Evolutionary conservation across 768 basidiomycete genomes (phyloP).

Genomic region (Tylopilus plumbeoviolaceoides): DNA sequence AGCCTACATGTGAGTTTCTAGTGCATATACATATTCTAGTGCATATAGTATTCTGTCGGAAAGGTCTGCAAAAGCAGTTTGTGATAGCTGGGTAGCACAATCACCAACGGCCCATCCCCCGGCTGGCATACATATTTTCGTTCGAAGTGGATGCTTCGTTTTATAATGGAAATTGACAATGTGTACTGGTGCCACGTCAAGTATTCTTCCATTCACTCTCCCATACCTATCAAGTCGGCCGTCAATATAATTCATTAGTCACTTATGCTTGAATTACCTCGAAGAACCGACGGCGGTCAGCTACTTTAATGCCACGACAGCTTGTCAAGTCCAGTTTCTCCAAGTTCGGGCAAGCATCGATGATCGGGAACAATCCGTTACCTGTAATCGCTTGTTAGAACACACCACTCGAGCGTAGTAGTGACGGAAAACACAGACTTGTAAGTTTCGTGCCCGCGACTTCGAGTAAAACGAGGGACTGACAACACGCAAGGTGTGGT

Average conservation of each 20-base stretch:
- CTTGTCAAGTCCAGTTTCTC: constrained; percentile 60
- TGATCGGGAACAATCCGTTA: constrained; percentile 49
- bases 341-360: constrained; percentile 54
- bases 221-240: constrained; percentile 20
- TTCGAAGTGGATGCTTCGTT: background rate
- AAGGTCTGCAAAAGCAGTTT: too few species aligned
- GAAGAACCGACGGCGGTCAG: constrained; percentile 62
- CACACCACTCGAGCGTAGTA: background rate
- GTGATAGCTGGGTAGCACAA: too few species aligned
- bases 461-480: constrained; percentile 43
- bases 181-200: background rate
- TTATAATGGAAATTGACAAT: background rate
- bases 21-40: background rate
- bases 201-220: constrained; percentile 14
- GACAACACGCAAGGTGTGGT: constrained; percentile 50
- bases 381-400: constrained; percentile 31
- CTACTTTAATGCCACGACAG: constrained; percentile 57
- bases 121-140: background rate
- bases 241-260: background rate
- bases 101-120: too few species aligned
- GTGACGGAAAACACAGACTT: constrained; percentile 34
- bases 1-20: background rate
- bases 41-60: background rate
- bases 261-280: constrained; percentile 37
- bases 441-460: constrained; percentile 58